phyloP scores from a whole-genome alignment of 495 filamentous ascomycete genomes.

The Daldinia concentrica region DNA sequence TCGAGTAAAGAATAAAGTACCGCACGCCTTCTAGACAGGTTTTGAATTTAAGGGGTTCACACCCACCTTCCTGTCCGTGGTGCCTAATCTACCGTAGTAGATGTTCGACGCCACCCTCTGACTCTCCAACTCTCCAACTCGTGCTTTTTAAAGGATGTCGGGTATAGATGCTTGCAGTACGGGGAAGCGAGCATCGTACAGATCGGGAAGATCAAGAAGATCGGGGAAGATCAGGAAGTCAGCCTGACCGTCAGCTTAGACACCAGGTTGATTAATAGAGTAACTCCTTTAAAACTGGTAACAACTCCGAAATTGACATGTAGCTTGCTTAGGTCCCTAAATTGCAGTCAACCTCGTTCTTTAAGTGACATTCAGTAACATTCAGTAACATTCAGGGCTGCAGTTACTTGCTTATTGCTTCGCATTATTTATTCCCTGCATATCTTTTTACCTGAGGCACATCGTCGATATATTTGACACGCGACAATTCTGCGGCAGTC shows the following conservation, averaged over 20 bases:
- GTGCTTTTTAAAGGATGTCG: not conserved
- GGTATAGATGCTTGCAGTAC: slow-evolving; percentile 1
- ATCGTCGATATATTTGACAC: not conserved
- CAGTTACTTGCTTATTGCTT: slow-evolving; percentile 4
- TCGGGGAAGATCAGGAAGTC: not conserved
- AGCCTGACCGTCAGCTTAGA: not conserved
- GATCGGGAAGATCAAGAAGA: not conserved
- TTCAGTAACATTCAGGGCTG: slow-evolving; percentile 26
- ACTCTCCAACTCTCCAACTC: not conserved
- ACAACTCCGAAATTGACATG: not conserved
- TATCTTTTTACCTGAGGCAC: not conserved
- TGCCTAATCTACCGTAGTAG: not conserved
- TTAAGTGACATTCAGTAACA: slow-evolving; percentile 25
- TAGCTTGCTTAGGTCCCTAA: not conserved
- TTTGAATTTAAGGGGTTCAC: slow-evolving; percentile 12
- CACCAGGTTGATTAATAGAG: not conserved
- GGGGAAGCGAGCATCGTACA: not conserved
- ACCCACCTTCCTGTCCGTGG: not conserved
- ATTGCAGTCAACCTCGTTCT: slow-evolving; percentile 7
- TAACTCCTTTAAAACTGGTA: slow-evolving; percentile 6
- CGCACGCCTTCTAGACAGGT: slow-evolving; percentile 2
- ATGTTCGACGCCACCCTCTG: not conserved
- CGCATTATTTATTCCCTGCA: not conserved
- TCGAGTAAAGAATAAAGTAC: slow-evolving; percentile 6
- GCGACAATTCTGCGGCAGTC: not conserved